These are phyloP conservation scores for Echium plantagineum DNA, from an alignment of 257 asterid genomes.

Conservation along the genomic window DNA sequence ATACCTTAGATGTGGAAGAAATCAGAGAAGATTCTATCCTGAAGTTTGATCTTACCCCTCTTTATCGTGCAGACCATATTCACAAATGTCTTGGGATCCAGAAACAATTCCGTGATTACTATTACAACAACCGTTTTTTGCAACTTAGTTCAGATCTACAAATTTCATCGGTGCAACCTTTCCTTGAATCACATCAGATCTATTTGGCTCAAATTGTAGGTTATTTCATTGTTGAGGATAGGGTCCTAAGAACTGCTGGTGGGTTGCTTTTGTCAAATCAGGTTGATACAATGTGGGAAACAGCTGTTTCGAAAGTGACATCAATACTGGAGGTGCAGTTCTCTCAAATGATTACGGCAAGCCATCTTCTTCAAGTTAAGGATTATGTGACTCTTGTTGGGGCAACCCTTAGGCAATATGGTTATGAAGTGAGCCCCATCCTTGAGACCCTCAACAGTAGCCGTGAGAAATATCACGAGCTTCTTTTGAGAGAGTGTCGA, in stretches of 20 bases:
- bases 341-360: conserved; percentile 59
- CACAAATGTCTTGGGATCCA: conserved; percentile 66
- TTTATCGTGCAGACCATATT: conserved; percentile 81
- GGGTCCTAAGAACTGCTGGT: conserved; percentile 79
- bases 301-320: conserved; percentile 58
- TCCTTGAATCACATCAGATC: conserved; percentile 64
- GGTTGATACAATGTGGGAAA: conserved; percentile 93
- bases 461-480: conserved; percentile 74
- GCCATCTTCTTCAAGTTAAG: conserved; percentile 79
- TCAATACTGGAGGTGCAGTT: conserved; percentile 63
- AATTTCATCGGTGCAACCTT: conserved; percentile 59
- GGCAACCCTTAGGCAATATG: conserved; percentile 74
- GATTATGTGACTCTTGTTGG: conserved; percentile 93
- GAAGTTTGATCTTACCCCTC: conserved; percentile 85
- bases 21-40: conserved; percentile 59
- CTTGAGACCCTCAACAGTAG: conserved; percentile 66
- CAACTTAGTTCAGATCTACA: conserved; percentile 85
- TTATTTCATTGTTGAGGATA: conserved; percentile 77
- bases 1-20: conserved; percentile 77
- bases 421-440: conserved; percentile 63
- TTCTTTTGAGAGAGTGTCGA: conserved; percentile 67
- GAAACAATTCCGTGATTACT: conserved; percentile 70
- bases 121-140: conserved; percentile 57
- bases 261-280: conserved; percentile 59
- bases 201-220: conserved; percentile 83